Conservation (phyloP, 1,139 yeast genomes). For the Candida sp. region DNA sequence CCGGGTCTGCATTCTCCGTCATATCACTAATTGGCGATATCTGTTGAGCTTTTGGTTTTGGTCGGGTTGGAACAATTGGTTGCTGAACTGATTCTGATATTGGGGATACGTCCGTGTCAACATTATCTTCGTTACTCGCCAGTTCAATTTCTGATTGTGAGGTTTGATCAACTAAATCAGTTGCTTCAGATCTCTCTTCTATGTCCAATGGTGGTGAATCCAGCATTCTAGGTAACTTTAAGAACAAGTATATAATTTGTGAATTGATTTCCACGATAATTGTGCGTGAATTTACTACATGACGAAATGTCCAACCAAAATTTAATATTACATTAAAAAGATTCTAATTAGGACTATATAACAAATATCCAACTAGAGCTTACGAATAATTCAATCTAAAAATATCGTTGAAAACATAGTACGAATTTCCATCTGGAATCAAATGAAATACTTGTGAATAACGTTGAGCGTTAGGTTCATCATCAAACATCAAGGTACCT, state of each 20-base stretch:
- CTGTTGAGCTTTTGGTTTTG: slow-evolving; percentile 5
- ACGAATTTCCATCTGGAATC: slow-evolving; percentile 87
- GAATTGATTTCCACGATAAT: no score
- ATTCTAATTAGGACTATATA: no score
- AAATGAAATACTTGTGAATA: slow-evolving; percentile 97
- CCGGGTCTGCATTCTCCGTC: background rate
- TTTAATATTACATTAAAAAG: no score
- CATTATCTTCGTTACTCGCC: no score
- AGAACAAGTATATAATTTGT: no score
- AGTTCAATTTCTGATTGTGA: no score
- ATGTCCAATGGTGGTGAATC: background rate
- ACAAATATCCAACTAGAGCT: background rate
- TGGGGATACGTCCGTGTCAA: no score
- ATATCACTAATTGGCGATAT: background rate
- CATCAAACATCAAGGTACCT: slow-evolving; percentile 91
- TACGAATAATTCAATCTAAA: slow-evolving; percentile 85
- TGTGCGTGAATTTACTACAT: no score
- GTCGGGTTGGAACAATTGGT: slow-evolving; percentile 20
- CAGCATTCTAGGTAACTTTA: background rate
- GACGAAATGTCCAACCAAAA: no score
- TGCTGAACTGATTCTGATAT: background rate
- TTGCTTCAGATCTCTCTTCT: background rate
- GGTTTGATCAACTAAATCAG: no score
- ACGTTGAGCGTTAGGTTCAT: slow-evolving; percentile 92
- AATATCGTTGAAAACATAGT: slow-evolving; percentile 93